Evolutionary conservation across 148 eudicot genomes (phyloP).

Genomic region (Rhododendron griersonianum): DNA sequence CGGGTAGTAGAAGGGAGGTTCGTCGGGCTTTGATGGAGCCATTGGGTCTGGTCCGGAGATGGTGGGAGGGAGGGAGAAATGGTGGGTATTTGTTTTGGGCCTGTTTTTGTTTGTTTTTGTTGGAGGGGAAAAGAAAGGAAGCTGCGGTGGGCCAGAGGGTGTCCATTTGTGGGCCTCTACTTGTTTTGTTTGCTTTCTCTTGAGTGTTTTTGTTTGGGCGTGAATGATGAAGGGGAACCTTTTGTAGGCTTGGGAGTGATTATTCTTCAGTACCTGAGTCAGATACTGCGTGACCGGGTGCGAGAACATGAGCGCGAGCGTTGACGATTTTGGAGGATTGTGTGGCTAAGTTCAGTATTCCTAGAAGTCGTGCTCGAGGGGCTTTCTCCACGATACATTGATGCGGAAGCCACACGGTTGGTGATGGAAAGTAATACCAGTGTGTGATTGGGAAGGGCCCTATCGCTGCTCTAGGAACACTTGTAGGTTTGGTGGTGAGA

Average conservation of each 20-base stretch:
- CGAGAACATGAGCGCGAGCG: no score
- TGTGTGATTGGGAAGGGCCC: no score
- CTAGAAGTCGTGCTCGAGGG: no score
- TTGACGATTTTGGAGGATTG: no score
- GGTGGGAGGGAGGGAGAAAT: background rate
- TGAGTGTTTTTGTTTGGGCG: background rate
- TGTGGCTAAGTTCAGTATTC: no score
- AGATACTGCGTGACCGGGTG: no score
- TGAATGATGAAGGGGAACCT: background rate
- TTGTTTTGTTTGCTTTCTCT: background rate
- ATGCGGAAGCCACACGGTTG: no score
- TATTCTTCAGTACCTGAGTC: no score
- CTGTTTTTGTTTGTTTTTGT: background rate
- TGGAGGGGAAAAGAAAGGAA: constrained; percentile 1
- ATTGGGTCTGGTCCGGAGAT: background rate
- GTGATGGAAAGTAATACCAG: no score
- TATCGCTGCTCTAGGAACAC: no score
- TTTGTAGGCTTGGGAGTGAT: background rate
- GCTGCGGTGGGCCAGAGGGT: background rate
- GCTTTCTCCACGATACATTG: no score
- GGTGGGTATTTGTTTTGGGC: background rate
- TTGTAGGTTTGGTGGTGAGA: no score
- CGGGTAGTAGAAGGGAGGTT: constrained; percentile 14
- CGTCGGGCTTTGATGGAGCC: constrained; percentile 14
- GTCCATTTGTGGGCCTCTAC: background rate